Evolutionary conservation across 106 monocot species (phyloP), one percentile per base, ranked within the genome.

Genomic region (Chionographis japonica): DNA sequence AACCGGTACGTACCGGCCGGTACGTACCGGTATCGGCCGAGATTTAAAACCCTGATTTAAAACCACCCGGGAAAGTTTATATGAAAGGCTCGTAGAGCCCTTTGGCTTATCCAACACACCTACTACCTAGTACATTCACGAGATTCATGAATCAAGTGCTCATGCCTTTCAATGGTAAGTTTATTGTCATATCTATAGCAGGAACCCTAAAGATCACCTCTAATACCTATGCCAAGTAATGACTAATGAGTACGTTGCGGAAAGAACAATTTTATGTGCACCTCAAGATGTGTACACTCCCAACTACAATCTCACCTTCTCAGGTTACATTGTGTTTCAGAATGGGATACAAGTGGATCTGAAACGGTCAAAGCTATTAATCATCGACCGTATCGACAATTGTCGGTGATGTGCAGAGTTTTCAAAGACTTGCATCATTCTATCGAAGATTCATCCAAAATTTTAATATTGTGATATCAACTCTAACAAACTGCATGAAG

Each of bases 361-460:
- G 15, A 50, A 3, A 66, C 27, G 9, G 43, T 66, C n/a, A 36
- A 38, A 19, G 10, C 36, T 36, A 66, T 66, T 38, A 35, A 37
- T 18, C 35, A 4, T 66, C 12, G 27, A 6, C 12, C 6, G 41
- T 37, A 11, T 11, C 11, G n/a, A 20, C 5, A 4, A 52, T 3
- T 1, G 52, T 66, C 12, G 8, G 52, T 66, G 55, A 68, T 5
- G 55, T 52, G 8, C 9, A 14, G 14, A 55, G 38, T 39, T 68
- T 68, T 68, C 40, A 68, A 40, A 55, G 39, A 4, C 10, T 56
- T 10, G 55, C 53, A 15, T 38, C 40, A n/a, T 68, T 56, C 37
- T 56, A 55, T 54, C 37, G 38, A 12, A 37, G 54, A n/a, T 54
- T 55, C 35, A 40, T 68, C 12, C 13, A 8, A 6, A 14, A 14